Conservation (phyloP, 306 rosid species). For the Castanopsis chinensis region DNA sequence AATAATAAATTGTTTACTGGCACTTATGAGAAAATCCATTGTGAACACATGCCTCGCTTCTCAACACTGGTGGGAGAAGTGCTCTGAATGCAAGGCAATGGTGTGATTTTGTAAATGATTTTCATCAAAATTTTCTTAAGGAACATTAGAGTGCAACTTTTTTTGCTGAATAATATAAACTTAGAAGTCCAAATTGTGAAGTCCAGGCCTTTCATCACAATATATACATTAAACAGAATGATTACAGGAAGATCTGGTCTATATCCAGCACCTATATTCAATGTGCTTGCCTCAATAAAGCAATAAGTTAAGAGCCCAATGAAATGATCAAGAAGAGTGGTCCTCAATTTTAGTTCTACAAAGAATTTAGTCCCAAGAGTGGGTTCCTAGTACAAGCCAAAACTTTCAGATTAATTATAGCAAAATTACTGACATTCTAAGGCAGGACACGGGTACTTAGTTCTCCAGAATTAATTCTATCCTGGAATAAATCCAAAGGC, state of each 20-base stretch:
- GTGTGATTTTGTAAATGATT: background rate
- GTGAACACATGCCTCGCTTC: background rate
- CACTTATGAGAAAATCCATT: background rate
- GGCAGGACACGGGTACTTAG: background rate
- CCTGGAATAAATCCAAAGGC: background rate
- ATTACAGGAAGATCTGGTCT: background rate
- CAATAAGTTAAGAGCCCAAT: background rate
- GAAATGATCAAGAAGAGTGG: background rate
- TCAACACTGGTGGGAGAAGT: background rate
- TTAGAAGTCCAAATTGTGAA: background rate
- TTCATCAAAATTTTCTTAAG: background rate
- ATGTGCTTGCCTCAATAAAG: background rate
- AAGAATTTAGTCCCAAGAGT: background rate
- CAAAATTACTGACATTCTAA: no score
- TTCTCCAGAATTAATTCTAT: background rate
- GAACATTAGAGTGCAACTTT: no score
- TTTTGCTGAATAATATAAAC: background rate
- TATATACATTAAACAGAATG: background rate
- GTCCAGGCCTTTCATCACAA: conserved; percentile 1
- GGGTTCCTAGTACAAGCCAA: background rate
- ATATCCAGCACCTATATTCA: background rate
- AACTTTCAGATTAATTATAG: background rate
- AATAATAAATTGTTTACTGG: background rate
- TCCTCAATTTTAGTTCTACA: background rate
- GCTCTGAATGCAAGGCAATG: background rate